Conservation (phyloP, 495 filamentous ascomycete species). For the Choiromyces venosus region DNA sequence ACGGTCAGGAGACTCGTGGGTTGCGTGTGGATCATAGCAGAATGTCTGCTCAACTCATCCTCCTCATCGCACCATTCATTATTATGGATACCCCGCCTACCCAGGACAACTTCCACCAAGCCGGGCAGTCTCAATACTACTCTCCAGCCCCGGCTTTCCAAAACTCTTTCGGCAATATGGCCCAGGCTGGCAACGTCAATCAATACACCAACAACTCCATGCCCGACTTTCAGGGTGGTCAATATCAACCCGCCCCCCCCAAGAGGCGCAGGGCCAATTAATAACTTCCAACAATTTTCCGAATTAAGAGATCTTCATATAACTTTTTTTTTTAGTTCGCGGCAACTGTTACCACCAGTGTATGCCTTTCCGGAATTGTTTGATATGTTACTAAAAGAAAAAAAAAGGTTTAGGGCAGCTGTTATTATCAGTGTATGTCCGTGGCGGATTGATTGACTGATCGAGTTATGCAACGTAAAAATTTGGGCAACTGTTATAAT, state of each 20-base stretch:
- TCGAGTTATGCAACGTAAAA: no score
- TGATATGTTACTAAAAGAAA: no score
- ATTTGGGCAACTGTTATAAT: not conserved
- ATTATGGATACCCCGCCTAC: not conserved
- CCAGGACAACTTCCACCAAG: not conserved
- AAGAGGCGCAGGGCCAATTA: not conserved
- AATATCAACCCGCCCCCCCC: not conserved
- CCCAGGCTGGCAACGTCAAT: not conserved
- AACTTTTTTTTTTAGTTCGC: no score
- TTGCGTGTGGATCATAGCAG: not conserved
- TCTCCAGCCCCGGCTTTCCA: not conserved
- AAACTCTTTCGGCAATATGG: not conserved
- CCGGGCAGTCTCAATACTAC: not conserved
- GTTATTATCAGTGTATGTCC: no score
- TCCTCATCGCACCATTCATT: not conserved
- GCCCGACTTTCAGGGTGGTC: not conserved
- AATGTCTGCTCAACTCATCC: not conserved
- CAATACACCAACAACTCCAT: not conserved
- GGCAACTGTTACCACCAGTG: no score
- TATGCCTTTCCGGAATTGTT: no score
- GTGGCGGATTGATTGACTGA: no score
- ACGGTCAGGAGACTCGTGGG: not conserved
- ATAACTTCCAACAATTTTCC: not conserved
- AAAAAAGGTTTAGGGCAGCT: no score
- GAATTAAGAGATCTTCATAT: no score